A percentile compares a stretch with the other conserved stretches of the same genome.
Conservation (phyloP, 2,329 filamentous ascomycete genomes). For the Aspergillus sp. region DNA sequence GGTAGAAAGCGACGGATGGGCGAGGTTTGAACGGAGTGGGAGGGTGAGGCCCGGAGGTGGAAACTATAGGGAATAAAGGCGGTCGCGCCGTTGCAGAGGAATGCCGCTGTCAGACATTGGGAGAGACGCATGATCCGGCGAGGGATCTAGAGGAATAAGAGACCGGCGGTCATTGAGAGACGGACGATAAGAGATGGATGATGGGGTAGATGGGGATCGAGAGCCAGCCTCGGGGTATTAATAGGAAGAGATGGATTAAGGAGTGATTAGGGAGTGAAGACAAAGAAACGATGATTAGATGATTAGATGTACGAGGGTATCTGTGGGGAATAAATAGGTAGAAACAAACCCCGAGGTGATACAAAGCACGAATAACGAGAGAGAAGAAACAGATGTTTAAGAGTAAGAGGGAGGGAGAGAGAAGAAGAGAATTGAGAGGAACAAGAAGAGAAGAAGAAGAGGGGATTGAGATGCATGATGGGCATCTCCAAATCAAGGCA, state of each 20-base stretch:
- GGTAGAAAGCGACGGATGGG: slow-evolving; percentile 1
- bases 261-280: no score
- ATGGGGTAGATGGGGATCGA: no score
- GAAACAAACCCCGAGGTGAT: background rate
- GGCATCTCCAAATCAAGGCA: no score
- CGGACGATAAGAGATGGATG: background rate
- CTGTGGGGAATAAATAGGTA: background rate
- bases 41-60: background rate
- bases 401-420: background rate
- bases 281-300: background rate
- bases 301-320: no score
- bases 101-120: background rate
- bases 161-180: background rate
- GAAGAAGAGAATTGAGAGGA: background rate
- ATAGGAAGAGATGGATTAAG: background rate
- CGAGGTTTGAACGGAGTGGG: background rate
- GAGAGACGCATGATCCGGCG: background rate
- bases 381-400: no score
- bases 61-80: slow-evolving; percentile 3
- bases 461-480: no score
- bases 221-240: no score
- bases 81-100: background rate
- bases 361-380: background rate
- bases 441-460: background rate
- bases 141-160: background rate